Evolutionary conservation across 495 filamentous ascomycete genomes (phyloP).

Genomic region (Neurospora sp.): DNA sequence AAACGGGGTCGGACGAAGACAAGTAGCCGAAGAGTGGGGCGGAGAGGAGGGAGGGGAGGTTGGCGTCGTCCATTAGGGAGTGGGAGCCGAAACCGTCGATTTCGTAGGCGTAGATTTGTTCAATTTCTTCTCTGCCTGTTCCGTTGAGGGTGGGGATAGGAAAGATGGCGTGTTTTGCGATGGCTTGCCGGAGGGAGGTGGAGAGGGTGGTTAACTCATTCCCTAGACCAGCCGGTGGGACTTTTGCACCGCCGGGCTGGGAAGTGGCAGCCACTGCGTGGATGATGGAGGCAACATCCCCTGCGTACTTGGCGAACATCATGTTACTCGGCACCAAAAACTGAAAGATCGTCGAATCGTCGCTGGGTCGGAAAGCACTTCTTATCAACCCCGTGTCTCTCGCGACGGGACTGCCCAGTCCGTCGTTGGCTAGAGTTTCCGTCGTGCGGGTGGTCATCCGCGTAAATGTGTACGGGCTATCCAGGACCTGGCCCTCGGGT

Average conservation of each 20-base stretch:
- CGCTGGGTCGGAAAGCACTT: constrained; percentile 53
- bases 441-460: constrained; percentile 42
- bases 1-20: constrained; percentile 29
- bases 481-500: constrained; percentile 41
- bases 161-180: constrained; percentile 42
- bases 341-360: constrained; percentile 49
- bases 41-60: constrained; percentile 46
- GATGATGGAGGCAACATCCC: constrained; percentile 39
- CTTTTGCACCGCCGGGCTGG: not conserved
- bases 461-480: constrained; percentile 47
- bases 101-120: constrained; percentile 48
- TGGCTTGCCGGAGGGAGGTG: constrained; percentile 33
- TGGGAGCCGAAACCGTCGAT: constrained; percentile 47
- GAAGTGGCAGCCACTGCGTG: not conserved
- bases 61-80: constrained; percentile 54
- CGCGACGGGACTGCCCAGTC: constrained; percentile 47
- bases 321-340: constrained; percentile 57
- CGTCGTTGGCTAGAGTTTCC: constrained; percentile 51
- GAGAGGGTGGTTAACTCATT: constrained; percentile 41
- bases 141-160: not conserved
- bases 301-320: constrained; percentile 53
- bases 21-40: constrained; percentile 45
- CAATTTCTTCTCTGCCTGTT: not conserved
- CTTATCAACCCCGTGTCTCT: constrained; percentile 50
- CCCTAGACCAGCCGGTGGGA: constrained; percentile 22